Base-by-base conservation (phyloP, 2,329 filamentous ascomycete species). In the Neonectria coccinea region DNA sequence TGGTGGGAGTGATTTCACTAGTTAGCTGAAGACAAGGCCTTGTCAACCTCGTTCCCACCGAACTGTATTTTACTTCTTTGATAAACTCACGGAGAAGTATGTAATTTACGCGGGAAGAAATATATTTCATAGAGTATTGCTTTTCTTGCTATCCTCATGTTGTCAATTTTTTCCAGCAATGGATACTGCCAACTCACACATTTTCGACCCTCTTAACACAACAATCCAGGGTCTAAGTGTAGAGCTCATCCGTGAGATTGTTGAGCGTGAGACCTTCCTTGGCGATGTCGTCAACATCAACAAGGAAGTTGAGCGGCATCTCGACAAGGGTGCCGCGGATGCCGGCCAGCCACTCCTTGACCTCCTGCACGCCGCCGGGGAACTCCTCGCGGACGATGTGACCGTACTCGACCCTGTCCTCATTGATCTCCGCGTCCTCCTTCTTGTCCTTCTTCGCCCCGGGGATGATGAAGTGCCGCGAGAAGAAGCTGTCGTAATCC, bases 271-370 rank as follows among this genome's bases (percentile, higher is more conserved):
- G 73, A 0, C 94, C 93, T 71, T 93, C 88, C 84, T 94, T 90
- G 4, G 94, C 95, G 77, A 97, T 90, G 77, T 97, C 94, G 73
- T 93, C 87, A 9, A 88, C 86, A 36, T 94, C 91, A 73, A 91
- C 90, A 77, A 97, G 82, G 82, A 97, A 97, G 69, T 93, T 84
- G 71, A 97, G 82, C 29, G 94, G 93, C 94, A 97, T 97, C 83
- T 97, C 92, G 8, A 97, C 91, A 50, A 94, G 79, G 9, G 86
- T 92, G 2, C 92, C 92, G 65, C 88, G 86, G 42, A 94, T 83
- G 58, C 87, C 84, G 59, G 84, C 83, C 59, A 94, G 80, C 80
- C 89, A 86, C 55, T 90, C 87, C 81, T 93, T 94, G 64, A 94
- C 83, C 76, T 92, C 89, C n/a, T 82, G 82, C 48, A 90, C 89